Percentiles rank a stretch among this genome's conserved stretches.
Evolutionary conservation across 1,139 yeast genomes (phyloP).

Genomic region (Blastobotrys elegans): DNA sequence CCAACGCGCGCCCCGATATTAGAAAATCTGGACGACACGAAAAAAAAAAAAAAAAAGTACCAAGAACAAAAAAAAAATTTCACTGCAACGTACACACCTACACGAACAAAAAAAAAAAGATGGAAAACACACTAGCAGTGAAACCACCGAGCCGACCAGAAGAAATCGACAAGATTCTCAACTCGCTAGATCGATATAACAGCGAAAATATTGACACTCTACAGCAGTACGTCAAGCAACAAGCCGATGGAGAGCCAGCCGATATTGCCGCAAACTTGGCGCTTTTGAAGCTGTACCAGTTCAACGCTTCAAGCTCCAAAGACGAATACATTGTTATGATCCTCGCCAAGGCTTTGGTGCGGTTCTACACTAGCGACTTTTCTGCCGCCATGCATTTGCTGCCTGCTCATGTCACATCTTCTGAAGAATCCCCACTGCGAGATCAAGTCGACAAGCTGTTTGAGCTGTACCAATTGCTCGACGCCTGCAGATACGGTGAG

Average conservation of each 20-base stretch:
- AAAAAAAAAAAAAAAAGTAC: slow-evolving; percentile 1
- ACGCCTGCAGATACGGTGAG: slow-evolving; percentile 35
- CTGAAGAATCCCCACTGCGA: slow-evolving; percentile 29
- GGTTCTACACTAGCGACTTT: slow-evolving; percentile 42
- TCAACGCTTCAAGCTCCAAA: slow-evolving; percentile 34
- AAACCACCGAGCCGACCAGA: slow-evolving; percentile 39
- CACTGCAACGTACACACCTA: neutral
- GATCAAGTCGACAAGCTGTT: slow-evolving; percentile 37
- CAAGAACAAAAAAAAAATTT: too few relatives aligned
- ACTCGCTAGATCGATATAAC: slow-evolving; percentile 42
- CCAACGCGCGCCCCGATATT: neutral
- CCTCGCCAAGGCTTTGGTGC: slow-evolving; percentile 40
- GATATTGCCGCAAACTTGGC: slow-evolving; percentile 46
- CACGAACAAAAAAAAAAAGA: too few relatives aligned
- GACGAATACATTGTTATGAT: slow-evolving; percentile 40
- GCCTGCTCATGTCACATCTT: slow-evolving; percentile 38
- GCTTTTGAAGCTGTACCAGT: slow-evolving; percentile 41
- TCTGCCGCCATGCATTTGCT: slow-evolving; percentile 41
- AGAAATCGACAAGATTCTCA: slow-evolving; percentile 35
- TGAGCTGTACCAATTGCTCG: slow-evolving; percentile 36
- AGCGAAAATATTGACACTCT: slow-evolving; percentile 40
- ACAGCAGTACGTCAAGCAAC: slow-evolving; percentile 40
- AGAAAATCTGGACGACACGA: neutral
- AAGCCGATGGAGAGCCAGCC: slow-evolving; percentile 36
- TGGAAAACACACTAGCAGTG: slow-evolving; percentile 31